These are phyloP conservation scores for Simmondsia chinensis DNA, from an alignment of 148 eudicot genomes.

Conservation along the genomic window DNA sequence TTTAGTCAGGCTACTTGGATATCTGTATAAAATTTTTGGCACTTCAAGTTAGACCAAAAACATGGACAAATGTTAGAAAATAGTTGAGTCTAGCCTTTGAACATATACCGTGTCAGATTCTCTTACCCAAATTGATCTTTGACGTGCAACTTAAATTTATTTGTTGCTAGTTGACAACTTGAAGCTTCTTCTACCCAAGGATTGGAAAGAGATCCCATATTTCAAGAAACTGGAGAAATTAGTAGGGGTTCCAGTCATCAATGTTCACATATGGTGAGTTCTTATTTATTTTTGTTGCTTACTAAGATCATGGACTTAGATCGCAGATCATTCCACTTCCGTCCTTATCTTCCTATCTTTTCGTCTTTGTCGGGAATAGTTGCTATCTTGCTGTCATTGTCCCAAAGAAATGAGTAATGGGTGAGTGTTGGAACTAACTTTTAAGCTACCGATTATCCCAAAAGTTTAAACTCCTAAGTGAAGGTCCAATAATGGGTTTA, in stretches of 20 bases:
- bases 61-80: too few species aligned
- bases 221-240: slow-evolving; percentile 81
- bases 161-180: slow-evolving; percentile 60
- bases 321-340: neutral
- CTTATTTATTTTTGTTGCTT: slow-evolving; percentile 1
- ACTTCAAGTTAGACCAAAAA: too few species aligned
- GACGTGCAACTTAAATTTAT: slow-evolving; percentile 10
- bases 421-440: too few species aligned
- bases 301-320: neutral
- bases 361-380: too few species aligned
- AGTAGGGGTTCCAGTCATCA: slow-evolving; percentile 97
- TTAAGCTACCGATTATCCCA: too few species aligned
- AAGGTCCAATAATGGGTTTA: too few species aligned
- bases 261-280: slow-evolving; percentile 97
- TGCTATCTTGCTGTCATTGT: too few species aligned
- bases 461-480: too few species aligned
- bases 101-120: neutral
- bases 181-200: slow-evolving; percentile 82
- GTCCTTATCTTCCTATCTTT: neutral
- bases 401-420: too few species aligned
- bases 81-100: too few species aligned
- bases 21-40: too few species aligned
- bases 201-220: slow-evolving; percentile 78
- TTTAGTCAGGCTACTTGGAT: too few species aligned
- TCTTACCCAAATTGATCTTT: neutral